These are phyloP conservation scores for Termitomyces sp. DNA, from an alignment of 768 basidiomycete species.

Conservation along the genomic window DNA sequence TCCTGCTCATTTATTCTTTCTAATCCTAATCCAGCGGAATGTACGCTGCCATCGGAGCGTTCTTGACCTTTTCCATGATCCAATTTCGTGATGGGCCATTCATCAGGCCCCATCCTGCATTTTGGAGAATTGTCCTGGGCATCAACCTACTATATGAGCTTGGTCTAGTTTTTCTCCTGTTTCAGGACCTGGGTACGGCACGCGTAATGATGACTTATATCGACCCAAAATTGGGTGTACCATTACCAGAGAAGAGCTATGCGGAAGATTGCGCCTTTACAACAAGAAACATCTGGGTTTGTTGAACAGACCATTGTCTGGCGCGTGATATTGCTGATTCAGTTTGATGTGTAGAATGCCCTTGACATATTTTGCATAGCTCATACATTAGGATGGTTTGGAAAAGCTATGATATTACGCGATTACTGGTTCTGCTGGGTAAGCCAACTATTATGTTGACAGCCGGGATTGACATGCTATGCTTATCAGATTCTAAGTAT, in stretches of 20 bases:
- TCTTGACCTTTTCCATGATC: slow-evolving; percentile 79
- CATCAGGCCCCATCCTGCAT: slow-evolving; percentile 83
- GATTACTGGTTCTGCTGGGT: slow-evolving; percentile 97
- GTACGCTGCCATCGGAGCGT: slow-evolving; percentile 71
- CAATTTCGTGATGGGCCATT: slow-evolving; percentile 91
- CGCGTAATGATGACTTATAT: slow-evolving; percentile 74
- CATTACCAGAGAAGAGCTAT: slow-evolving; percentile 82
- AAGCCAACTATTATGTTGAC: slow-evolving; percentile 15
- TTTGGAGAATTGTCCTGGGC: slow-evolving; percentile 79
- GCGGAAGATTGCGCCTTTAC: slow-evolving; percentile 77
- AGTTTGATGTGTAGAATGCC: slow-evolving; percentile 48
- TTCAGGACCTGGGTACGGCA: slow-evolving; percentile 79
- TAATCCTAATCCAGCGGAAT: slow-evolving; percentile 50
- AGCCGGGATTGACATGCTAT: slow-evolving; percentile 10
- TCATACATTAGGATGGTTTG: slow-evolving; percentile 86
- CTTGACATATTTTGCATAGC: slow-evolving; percentile 86
- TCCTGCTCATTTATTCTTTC: slow-evolving; percentile 2
- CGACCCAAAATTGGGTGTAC: slow-evolving; percentile 67
- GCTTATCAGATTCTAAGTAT: slow-evolving; percentile 70
- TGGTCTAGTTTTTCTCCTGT: slow-evolving; percentile 78
- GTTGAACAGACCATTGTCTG: slow-evolving; percentile 10
- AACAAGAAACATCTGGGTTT: slow-evolving; percentile 62
- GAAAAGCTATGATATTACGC: slow-evolving; percentile 84
- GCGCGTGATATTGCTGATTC: background rate
- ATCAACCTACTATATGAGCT: slow-evolving; percentile 83